Percentiles rank a stretch among this genome's conserved stretches.
phyloP scores from a whole-genome alignment of 345 rosid species.

The Brassica carinata region DNA sequence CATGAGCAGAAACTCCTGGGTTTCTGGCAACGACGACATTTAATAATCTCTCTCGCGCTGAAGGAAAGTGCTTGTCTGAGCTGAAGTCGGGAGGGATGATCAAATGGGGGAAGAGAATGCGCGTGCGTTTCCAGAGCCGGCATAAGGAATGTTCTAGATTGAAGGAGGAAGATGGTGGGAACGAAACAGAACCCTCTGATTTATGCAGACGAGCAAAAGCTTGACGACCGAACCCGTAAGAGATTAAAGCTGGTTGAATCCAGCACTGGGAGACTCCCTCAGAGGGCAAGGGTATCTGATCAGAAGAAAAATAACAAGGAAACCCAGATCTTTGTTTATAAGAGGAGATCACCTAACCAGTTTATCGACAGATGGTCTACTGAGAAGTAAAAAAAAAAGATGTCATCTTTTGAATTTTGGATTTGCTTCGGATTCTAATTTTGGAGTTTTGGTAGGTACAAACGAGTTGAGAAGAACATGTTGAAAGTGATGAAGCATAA shows the following conservation, averaged over 20 bases:
- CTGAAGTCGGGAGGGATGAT: constrained; percentile 54
- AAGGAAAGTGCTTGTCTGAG: constrained; percentile 55
- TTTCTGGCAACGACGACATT: constrained; percentile 52
- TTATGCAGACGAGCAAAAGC: neutral
- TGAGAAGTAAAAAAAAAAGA: constrained; percentile 55
- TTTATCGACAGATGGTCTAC: constrained; percentile 73
- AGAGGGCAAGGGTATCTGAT: neutral
- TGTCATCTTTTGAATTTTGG: neutral
- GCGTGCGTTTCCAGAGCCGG: constrained; percentile 50
- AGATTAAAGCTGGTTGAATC: constrained; percentile 33
- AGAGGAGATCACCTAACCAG: constrained; percentile 45
- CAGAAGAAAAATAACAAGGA: constrained; percentile 15
- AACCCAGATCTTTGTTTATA: constrained; percentile 46
- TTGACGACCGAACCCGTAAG: neutral
- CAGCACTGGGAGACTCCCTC: constrained; percentile 22
- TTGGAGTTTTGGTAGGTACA: constrained; percentile 57
- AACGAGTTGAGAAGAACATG: constrained; percentile 82
- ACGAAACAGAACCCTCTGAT: constrained; percentile 18
- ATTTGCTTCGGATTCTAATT: neutral
- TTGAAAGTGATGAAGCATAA: constrained; percentile 81
- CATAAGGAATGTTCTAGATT: constrained; percentile 16
- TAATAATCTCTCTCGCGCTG: constrained; percentile 35
- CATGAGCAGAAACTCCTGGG: constrained; percentile 46
- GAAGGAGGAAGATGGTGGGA: constrained; percentile 33
- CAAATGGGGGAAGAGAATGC: constrained; percentile 77